A percentile compares a stretch with the other conserved stretches of the same genome.
Evolutionary conservation across 2,329 filamentous ascomycete species (phyloP).

Genomic region (Fusarium sp.): DNA sequence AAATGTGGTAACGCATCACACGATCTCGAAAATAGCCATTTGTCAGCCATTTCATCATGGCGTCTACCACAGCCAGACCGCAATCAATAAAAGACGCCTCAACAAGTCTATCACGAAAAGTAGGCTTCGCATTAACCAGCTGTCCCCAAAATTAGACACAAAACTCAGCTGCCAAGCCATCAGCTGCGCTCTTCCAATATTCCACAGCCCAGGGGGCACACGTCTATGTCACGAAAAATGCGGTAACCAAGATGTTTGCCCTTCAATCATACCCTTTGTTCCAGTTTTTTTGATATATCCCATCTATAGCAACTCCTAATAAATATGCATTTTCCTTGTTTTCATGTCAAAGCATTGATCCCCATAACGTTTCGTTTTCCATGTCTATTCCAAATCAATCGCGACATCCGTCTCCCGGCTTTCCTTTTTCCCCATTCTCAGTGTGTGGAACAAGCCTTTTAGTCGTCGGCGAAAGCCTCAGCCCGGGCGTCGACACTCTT

Average conservation of each 20-base stretch:
- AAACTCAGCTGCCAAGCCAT: background rate
- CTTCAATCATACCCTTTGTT: slow-evolving; percentile 11
- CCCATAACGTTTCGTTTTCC: slow-evolving; percentile 23
- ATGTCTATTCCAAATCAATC: slow-evolving; percentile 36
- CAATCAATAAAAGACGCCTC: slow-evolving; percentile 4
- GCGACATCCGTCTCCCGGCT: background rate
- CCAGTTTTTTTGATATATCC: slow-evolving; percentile 36
- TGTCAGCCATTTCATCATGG: slow-evolving; percentile 1
- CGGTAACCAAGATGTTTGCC: slow-evolving; percentile 6
- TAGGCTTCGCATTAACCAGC: background rate
- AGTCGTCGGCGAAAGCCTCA: slow-evolving; percentile 58
- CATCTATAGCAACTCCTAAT: slow-evolving; percentile 39
- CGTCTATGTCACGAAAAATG: background rate
- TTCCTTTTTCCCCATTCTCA: background rate
- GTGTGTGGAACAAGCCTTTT: slow-evolving; percentile 1
- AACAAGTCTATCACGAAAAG: background rate
- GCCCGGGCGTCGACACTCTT: slow-evolving; percentile 55
- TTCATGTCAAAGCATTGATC: slow-evolving; percentile 7
- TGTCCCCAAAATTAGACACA: slow-evolving; percentile 7
- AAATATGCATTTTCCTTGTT: slow-evolving; percentile 36
- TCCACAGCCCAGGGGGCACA: background rate
- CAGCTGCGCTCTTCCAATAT: slow-evolving; percentile 3
- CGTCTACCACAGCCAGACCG: background rate
- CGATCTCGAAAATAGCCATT: background rate
- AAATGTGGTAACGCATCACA: slow-evolving; percentile 13